Evolutionary conservation across 805 yeast species (phyloP).

Genomic region (Candida dajiaensis): DNA sequence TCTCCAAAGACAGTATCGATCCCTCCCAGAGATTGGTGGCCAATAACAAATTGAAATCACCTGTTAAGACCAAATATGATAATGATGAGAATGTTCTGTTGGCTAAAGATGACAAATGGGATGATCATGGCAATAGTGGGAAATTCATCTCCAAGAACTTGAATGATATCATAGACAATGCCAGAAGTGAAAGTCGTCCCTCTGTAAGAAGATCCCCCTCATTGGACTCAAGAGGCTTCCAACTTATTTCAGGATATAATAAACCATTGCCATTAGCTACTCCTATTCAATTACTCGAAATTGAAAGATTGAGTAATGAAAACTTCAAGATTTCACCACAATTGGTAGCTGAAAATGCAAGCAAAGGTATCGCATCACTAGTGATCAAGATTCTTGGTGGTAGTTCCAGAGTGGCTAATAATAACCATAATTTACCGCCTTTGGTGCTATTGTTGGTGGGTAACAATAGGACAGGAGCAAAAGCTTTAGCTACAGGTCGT

Average conservation of each 20-base stretch:
- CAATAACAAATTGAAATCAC: conserved; percentile 45
- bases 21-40: conserved; percentile 66
- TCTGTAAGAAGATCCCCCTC: conserved; percentile 1
- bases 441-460: conserved; percentile 66
- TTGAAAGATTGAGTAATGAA: conserved; percentile 55
- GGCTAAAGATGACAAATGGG: conserved; percentile 5
- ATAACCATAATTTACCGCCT: conserved; percentile 79
- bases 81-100: conserved; percentile 64
- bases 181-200: conserved; percentile 2
- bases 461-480: conserved; percentile 66
- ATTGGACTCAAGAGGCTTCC: conserved; percentile 9
- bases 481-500: conserved; percentile 75
- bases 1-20: conserved; percentile 52
- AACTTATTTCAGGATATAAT: conserved; percentile 14
- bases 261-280: conserved; percentile 55
- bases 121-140: conserved; percentile 13
- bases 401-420: conserved; percentile 49
- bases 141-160: conserved; percentile 8
- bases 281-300: conserved; percentile 73
- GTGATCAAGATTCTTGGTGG: conserved; percentile 67
- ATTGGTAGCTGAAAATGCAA: conserved; percentile 58
- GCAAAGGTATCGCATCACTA: conserved; percentile 56
- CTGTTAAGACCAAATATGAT: conserved; percentile 44
- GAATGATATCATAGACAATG: conserved; percentile 6
- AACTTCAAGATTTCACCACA: conserved; percentile 43